These are phyloP conservation scores for Aquilaria agallochum DNA, from an alignment of 441 rosid species.

Conservation along the genomic window DNA sequence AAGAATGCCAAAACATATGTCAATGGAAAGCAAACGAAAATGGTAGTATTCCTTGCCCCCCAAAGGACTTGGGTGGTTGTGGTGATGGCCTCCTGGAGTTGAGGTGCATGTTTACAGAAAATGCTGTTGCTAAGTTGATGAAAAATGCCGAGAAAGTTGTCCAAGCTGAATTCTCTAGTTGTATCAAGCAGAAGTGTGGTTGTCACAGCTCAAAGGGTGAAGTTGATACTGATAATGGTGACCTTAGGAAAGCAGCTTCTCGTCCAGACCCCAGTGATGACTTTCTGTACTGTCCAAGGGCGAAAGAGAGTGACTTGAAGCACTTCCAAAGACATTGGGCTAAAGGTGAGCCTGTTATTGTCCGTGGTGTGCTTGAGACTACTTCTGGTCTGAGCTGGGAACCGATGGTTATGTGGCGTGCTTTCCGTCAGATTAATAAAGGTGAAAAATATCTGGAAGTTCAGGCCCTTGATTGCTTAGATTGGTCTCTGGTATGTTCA, in stretches of 20 bases:
- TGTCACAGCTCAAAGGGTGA: slow-evolving; percentile 33
- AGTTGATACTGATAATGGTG: slow-evolving; percentile 20
- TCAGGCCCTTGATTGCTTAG: slow-evolving; percentile 64
- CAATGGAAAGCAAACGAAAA: slow-evolving; percentile 56
- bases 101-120: slow-evolving; percentile 37
- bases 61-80: slow-evolving; percentile 26
- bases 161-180: slow-evolving; percentile 12
- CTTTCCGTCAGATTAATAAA: slow-evolving; percentile 47
- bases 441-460: slow-evolving; percentile 36
- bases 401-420: slow-evolving; percentile 91
- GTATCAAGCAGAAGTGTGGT: slow-evolving; percentile 27
- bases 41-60: slow-evolving; percentile 47
- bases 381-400: slow-evolving; percentile 89
- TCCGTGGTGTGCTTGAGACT: slow-evolving; percentile 65
- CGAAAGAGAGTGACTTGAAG: slow-evolving; percentile 41
- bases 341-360: slow-evolving; percentile 77
- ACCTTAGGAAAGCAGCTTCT: slow-evolving; percentile 50
- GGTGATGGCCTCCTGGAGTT: slow-evolving; percentile 40
- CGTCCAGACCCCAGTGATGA: slow-evolving; percentile 50
- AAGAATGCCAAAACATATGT: slow-evolving; percentile 9
- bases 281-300: slow-evolving; percentile 55
- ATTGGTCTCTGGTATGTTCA: slow-evolving; percentile 63
- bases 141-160: slow-evolving; percentile 37
- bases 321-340: slow-evolving; percentile 82
- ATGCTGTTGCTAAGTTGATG: slow-evolving; percentile 44